Conservation (phyloP, 1,284 basidiomycete genomes). For the Tetrapyrgos nigripes region DNA sequence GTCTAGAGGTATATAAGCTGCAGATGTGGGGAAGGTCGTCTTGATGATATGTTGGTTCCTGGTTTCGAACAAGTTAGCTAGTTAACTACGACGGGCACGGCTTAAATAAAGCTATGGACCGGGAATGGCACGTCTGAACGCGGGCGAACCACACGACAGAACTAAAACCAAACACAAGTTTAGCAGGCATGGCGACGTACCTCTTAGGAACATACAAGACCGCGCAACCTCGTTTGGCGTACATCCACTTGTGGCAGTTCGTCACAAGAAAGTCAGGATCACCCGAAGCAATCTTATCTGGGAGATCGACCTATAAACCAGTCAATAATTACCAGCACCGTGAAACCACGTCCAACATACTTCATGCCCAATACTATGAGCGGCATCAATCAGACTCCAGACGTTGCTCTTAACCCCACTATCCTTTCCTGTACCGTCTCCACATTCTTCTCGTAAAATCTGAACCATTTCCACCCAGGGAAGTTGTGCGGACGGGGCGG, state of each 20-base stretch:
- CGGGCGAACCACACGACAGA: too few relatives aligned
- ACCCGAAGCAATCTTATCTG: slow-evolving; percentile 57
- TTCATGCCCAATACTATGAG: slow-evolving; percentile 80
- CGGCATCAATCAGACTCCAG: slow-evolving; percentile 81
- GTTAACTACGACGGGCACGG: too few relatives aligned
- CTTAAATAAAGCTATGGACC: too few relatives aligned
- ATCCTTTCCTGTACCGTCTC: too few relatives aligned
- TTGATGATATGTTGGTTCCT: too few relatives aligned
- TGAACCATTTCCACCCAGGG: slow-evolving; percentile 84
- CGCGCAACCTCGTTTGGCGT: slow-evolving; percentile 73
- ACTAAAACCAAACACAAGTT: not conserved
- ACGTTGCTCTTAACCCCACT: slow-evolving; percentile 53
- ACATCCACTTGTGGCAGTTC: slow-evolving; percentile 91
- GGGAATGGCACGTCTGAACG: too few relatives aligned
- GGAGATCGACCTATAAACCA: too few relatives aligned
- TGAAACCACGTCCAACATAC: slow-evolving; percentile 60
- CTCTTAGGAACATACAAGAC: slow-evolving; percentile 81
- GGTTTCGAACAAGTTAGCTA: too few relatives aligned
- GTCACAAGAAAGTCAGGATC: slow-evolving; percentile 85
- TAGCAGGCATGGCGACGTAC: slow-evolving; percentile 46
- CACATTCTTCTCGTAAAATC: slow-evolving; percentile 73
- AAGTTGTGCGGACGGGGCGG: slow-evolving; percentile 72
- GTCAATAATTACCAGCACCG: slow-evolving; percentile 89
- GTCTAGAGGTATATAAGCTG: too few relatives aligned
- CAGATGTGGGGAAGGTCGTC: too few relatives aligned